Evolutionary conservation across 352 stramenopile genomes (phyloP).

Genomic region (Phytophthora uliginosa): DNA sequence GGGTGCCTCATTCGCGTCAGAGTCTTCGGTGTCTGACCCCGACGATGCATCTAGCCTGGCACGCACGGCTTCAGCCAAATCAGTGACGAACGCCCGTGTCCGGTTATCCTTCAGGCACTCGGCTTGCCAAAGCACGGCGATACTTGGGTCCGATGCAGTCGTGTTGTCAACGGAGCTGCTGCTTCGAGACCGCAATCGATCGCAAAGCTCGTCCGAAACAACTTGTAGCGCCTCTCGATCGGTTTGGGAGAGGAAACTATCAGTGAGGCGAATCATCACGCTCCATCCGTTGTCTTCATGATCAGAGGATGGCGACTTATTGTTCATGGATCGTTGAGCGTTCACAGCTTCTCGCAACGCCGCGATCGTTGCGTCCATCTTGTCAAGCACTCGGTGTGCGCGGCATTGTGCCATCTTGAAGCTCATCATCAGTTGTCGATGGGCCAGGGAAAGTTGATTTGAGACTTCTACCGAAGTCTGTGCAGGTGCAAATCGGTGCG

Average conservation of each 20-base stretch:
- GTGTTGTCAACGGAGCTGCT: slow-evolving; percentile 11
- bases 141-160: slow-evolving; percentile 21
- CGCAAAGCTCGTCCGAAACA: slow-evolving; percentile 45
- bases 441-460: slow-evolving; percentile 67
- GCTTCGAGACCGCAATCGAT: slow-evolving; percentile 29
- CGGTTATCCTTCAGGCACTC: slow-evolving; percentile 61
- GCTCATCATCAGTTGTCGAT: slow-evolving; percentile 78
- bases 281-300: slow-evolving; percentile 28
- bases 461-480: slow-evolving; percentile 70
- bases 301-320: neutral
- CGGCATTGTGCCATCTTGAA: slow-evolving; percentile 74
- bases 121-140: slow-evolving; percentile 50
- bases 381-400: slow-evolving; percentile 59
- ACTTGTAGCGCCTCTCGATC: slow-evolving; percentile 53
- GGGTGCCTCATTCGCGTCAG: slow-evolving; percentile 37
- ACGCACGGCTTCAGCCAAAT: slow-evolving; percentile 67
- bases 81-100: slow-evolving; percentile 55
- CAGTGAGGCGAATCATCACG: slow-evolving; percentile 34
- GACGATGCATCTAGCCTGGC: slow-evolving; percentile 49
- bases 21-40: slow-evolving; percentile 59
- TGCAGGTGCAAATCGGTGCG: slow-evolving; percentile 69
- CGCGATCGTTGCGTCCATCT: slow-evolving; percentile 65
- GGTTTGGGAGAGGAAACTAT: slow-evolving; percentile 56
- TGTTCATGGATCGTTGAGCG: slow-evolving; percentile 4
- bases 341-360: slow-evolving; percentile 51